These are phyloP conservation scores for Sugiyamaella xylanicola DNA, from an alignment of 1,139 yeast genomes.

Conservation along the genomic window DNA sequence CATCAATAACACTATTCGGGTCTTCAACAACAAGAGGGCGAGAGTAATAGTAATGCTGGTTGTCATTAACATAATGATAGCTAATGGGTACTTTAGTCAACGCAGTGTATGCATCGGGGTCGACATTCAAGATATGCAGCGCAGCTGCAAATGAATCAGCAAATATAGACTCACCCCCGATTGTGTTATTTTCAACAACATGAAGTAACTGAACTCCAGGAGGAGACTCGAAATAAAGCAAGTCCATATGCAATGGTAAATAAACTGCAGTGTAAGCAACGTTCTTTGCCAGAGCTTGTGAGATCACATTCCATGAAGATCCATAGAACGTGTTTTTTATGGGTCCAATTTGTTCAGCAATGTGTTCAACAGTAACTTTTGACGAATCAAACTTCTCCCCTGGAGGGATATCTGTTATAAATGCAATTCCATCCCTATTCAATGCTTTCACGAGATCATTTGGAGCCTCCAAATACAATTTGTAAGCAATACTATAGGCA, in stretches of 20 bases:
- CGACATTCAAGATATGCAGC: constrained; percentile 52
- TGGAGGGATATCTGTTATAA: constrained; percentile 56
- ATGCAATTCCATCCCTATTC: constrained; percentile 61
- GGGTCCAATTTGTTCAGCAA: constrained; percentile 69
- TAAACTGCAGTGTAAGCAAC: constrained; percentile 71
- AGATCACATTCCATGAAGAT: constrained; percentile 67
- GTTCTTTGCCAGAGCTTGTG: constrained; percentile 63
- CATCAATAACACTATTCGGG: constrained; percentile 39
- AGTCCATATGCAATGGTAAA: constrained; percentile 79
- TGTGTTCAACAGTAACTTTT: constrained; percentile 42
- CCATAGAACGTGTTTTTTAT: constrained; percentile 77
- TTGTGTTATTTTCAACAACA: constrained; percentile 60
- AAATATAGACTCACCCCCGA: constrained; percentile 73
- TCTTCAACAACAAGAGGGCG: constrained; percentile 70
- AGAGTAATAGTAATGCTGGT: constrained; percentile 63
- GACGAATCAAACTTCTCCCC: constrained; percentile 35
- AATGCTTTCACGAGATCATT: constrained; percentile 50
- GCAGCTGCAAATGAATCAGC: constrained; percentile 79
- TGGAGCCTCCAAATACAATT: constrained; percentile 50
- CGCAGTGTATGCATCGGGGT: constrained; percentile 67
- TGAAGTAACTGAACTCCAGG: constrained; percentile 81
- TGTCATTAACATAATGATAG: constrained; percentile 67
- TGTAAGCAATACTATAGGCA: constrained; percentile 44
- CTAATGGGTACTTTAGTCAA: constrained; percentile 66
- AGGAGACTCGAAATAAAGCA: constrained; percentile 77